Conservation (phyloP, 371 early-diverging fungal species). For the Nematocida minor region DNA sequence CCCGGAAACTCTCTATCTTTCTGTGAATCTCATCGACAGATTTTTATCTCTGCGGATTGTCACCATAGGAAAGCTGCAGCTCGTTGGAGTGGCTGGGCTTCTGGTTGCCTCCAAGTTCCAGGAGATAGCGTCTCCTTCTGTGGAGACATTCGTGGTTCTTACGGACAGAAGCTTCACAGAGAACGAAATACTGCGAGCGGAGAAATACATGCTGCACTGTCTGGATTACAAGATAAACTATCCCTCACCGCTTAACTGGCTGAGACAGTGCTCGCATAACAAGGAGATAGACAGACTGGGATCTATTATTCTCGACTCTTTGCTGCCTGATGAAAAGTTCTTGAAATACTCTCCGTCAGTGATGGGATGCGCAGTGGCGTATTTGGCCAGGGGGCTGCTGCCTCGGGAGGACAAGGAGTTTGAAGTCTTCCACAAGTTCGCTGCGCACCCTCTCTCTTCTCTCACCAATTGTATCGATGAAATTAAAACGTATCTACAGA, state of each 20-base stretch:
- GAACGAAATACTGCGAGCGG: constrained; percentile 62
- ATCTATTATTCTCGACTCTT: constrained; percentile 87
- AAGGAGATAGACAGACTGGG: constrained; percentile 76
- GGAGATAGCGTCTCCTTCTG: constrained; percentile 70
- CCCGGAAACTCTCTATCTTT: constrained; percentile 86
- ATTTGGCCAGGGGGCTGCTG: constrained; percentile 78
- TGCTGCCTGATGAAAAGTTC: constrained; percentile 76
- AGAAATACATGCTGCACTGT: constrained; percentile 63
- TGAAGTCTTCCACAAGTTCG: constrained; percentile 27
- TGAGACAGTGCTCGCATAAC: constrained; percentile 57
- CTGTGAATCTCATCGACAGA: constrained; percentile 88
- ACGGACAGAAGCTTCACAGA: constrained; percentile 55
- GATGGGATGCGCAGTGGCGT: constrained; percentile 76
- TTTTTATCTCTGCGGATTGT: constrained; percentile 79
- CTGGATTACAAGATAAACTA: constrained; percentile 60
- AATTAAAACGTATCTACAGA: constrained; percentile 18
- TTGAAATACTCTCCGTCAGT: constrained; percentile 71
- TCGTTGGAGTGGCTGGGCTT: constrained; percentile 84
- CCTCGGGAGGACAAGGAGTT: constrained; percentile 65
- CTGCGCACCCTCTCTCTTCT: not conserved
- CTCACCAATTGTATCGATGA: constrained; percentile 6
- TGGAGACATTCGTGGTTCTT: constrained; percentile 58
- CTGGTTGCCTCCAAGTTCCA: constrained; percentile 92
- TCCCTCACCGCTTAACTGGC: constrained; percentile 62
- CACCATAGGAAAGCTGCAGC: constrained; percentile 77